These are phyloP conservation scores for Abortiporus biennis DNA, from an alignment of 1,284 basidiomycete species.

Conservation along the genomic window DNA sequence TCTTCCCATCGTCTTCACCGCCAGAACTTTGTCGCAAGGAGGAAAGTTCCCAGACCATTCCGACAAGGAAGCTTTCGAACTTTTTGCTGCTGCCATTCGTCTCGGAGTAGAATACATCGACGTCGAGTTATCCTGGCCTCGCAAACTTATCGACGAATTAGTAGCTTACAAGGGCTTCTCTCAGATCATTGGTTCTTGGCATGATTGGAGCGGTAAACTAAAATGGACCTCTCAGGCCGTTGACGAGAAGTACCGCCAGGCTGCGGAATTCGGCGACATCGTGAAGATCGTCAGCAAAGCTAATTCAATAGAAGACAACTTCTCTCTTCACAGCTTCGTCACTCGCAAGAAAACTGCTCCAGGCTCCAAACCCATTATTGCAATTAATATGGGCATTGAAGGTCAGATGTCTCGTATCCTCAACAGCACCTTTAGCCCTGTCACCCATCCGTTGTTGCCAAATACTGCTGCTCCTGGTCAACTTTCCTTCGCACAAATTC, in stretches of 20 bases:
- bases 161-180: conserved; percentile 63
- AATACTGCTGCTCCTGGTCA: conserved; percentile 89
- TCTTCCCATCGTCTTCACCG: conserved; percentile 90
- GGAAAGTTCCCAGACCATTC: conserved; percentile 86
- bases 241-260: conserved; percentile 64
- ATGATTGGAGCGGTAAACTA: conserved; percentile 87
- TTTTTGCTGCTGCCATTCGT: conserved; percentile 77
- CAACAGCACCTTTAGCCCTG: conserved; percentile 82
- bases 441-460: conserved; percentile 85
- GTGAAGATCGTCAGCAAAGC: conserved; percentile 93
- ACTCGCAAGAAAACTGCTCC: conserved; percentile 33
- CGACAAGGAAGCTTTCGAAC: conserved; percentile 69
- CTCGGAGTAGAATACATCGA: conserved; percentile 93
- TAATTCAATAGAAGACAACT: conserved; percentile 71
- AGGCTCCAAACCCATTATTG: conserved; percentile 75
- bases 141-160: conserved; percentile 58
- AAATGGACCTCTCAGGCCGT: conserved; percentile 74
- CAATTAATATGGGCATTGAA: conserved; percentile 88
- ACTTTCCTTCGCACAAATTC: conserved; percentile 83
- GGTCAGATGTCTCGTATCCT: conserved; percentile 91
- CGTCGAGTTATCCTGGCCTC: conserved; percentile 79
- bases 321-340: conserved; percentile 74
- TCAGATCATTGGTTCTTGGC: conserved; percentile 88
- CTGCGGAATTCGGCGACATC: conserved; percentile 75
- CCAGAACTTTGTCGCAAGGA: conserved; percentile 85